Base-by-base conservation (phyloP, 768 basidiomycete species). In the Leccinum subgranulosum region DNA sequence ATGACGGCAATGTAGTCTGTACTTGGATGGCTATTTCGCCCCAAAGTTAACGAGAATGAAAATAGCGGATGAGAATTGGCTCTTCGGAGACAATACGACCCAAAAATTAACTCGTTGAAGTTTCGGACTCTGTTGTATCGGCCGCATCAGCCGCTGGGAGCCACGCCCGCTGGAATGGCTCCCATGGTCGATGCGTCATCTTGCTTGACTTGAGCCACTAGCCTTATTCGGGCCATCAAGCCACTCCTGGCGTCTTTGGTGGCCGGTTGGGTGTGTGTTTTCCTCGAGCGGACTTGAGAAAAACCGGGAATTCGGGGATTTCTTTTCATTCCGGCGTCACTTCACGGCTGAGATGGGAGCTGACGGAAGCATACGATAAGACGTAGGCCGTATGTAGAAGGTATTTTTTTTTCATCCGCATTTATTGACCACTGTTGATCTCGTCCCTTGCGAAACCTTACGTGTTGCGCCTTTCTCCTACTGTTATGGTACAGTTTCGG, bases 31-130 rank as follows among this genome's bases (percentile, higher is more conserved):
- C 15, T 34, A 27, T 10, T 58, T 51, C 51, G 31, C 45, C 25
- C 58, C 41, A 41, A 41, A 19, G 39, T 41, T 55, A 53, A 23
- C 4, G 27, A 12, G 48, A 50, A 36, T 51, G 49, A 67, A 69
- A 65, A 64, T 68, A 62, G 59, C 6, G 19, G 57, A 60, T 72
- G 71, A 55, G 71, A 73, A 67, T 11, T 28, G 31, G 11, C 29
- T 27, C 10, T 31, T 56, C 59, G 54, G 61, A 46, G 52, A 52
- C 58, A 65, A 48, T 45, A 57, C 54, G 48, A 31, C 46, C 58
- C 45, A 49, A 56, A 53, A 56, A 43, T 21, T 28, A 33, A 56
- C 45, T 55, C 8, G 49, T 46, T 50, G 48, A 36, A 43, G n/a
- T 55, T 64, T 63, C 68, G 65, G 69, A 29, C 53, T 51, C 61